phyloP scores from a whole-genome alignment of 371 early-diverging fungal species.

The Circinella minor region DNA sequence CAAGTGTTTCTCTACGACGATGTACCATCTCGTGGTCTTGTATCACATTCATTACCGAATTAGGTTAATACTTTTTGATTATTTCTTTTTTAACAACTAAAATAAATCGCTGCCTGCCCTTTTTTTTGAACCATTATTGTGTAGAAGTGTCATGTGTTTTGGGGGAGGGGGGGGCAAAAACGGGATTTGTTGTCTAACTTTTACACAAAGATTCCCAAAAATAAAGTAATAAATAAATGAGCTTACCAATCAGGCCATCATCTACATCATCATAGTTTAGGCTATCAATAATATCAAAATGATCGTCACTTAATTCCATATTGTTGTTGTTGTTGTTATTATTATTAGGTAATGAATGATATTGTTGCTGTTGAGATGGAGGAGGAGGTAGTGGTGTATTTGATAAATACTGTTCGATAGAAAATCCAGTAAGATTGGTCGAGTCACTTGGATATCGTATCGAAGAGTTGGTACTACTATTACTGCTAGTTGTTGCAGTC shows the following conservation, averaged over 20 bases:
- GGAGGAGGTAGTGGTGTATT: conserved; percentile 14
- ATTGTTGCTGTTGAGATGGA: conserved; percentile 3
- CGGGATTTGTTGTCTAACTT: too few species aligned
- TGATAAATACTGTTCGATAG: conserved; percentile 10
- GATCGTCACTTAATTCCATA: conserved; percentile 18
- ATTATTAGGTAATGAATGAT: neutral
- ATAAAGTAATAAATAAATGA: too few species aligned
- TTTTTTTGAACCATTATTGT: neutral
- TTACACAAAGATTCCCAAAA: too few species aligned
- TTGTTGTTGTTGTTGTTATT: neutral
- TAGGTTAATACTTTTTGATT: neutral
- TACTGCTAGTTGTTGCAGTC: conserved; percentile 13
- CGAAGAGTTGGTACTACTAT: conserved; percentile 6
- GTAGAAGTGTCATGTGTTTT: too few species aligned
- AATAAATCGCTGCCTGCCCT: neutral
- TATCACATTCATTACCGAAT: conserved; percentile 8
- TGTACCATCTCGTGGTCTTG: conserved; percentile 45
- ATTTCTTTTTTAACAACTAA: neutral
- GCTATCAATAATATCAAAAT: conserved; percentile 47
- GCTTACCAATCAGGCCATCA: conserved; percentile 41
- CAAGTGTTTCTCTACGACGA: conserved; percentile 41
- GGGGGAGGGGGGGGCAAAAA: too few species aligned
- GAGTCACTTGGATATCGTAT: conserved; percentile 17
- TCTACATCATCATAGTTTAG: conserved; percentile 52
- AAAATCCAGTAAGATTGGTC: conserved; percentile 8